phyloP scores from a whole-genome alignment of 352 stramenopile genomes.

The Lagenidium sp. region DNA sequence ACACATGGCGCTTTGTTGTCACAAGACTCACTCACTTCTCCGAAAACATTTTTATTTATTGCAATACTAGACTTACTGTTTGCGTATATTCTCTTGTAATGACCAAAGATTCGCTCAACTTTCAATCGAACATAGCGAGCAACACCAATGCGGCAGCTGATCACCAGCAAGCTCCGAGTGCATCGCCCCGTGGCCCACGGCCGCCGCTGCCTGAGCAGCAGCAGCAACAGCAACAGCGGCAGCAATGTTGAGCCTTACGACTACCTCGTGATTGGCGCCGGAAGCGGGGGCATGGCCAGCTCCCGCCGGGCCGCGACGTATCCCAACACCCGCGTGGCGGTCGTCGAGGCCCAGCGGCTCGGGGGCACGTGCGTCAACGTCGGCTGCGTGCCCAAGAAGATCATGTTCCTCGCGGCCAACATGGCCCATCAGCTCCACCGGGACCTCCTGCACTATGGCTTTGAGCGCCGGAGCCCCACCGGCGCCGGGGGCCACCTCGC shows the following conservation, averaged over 20 bases:
- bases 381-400: constrained; percentile 99
- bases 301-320: constrained; percentile 84
- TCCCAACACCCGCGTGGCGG: constrained; percentile 88
- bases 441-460: constrained; percentile 48
- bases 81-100: too few species aligned
- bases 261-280: constrained; percentile 89
- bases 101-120: too few species aligned
- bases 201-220: too few species aligned
- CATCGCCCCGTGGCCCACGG: too few species aligned
- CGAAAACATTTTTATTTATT: constrained; percentile 12
- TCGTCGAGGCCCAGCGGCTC: constrained; percentile 88
- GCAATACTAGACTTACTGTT: constrained; percentile 3
- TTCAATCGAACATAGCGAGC: too few species aligned
- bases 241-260: constrained; percentile 45
- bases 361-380: constrained; percentile 99
- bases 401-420: constrained; percentile 89
- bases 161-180: too few species aligned
- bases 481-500: constrained; percentile 24
- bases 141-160: too few species aligned
- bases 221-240: too few species aligned
- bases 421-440: constrained; percentile 47
- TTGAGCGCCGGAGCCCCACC: constrained; percentile 34
- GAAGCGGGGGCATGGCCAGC: constrained; percentile 89
- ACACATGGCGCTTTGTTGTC: too few species aligned
- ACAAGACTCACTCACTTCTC: too few species aligned